These are phyloP conservation scores for Zoysia pacifica DNA, from an alignment of 176 grass and related monocot genomes.

Conservation along the genomic window DNA sequence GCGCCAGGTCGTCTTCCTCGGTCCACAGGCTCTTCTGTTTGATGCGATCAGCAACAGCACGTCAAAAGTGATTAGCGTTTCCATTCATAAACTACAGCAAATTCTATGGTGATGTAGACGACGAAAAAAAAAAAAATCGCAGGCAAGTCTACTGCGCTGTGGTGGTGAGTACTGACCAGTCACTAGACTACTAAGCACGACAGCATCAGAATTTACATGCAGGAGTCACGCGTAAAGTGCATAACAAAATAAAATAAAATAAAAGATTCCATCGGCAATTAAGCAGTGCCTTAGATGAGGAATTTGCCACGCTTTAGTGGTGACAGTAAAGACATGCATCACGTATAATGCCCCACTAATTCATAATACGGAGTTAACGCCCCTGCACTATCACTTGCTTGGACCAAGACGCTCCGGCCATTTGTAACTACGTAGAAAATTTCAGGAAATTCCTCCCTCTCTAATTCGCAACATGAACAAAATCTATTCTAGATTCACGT, in stretches of 20 bases:
- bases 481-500: not conserved
- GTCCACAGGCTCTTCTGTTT: slow-evolving; percentile 74
- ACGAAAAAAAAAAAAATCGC: not conserved
- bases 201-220: not conserved
- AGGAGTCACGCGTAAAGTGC: not conserved
- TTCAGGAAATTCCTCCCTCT: not conserved
- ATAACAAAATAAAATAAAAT: not conserved
- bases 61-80: not conserved
- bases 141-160: not conserved
- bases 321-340: not conserved
- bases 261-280: not conserved
- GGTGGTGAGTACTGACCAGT: not conserved
- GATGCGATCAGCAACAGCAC: not conserved
- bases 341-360: slow-evolving; percentile 1
- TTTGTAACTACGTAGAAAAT: not conserved
- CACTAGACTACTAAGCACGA: not conserved
- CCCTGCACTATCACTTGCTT: not conserved
- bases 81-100: not conserved
- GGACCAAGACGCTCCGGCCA: not conserved
- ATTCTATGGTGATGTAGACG: not conserved
- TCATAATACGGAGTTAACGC: not conserved
- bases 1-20: slow-evolving; percentile 54
- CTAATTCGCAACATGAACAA: not conserved
- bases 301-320: not conserved
- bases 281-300: not conserved